phyloP scores from a whole-genome alignment of 768 basidiomycete species.

The Fomitopsis serialis region DNA sequence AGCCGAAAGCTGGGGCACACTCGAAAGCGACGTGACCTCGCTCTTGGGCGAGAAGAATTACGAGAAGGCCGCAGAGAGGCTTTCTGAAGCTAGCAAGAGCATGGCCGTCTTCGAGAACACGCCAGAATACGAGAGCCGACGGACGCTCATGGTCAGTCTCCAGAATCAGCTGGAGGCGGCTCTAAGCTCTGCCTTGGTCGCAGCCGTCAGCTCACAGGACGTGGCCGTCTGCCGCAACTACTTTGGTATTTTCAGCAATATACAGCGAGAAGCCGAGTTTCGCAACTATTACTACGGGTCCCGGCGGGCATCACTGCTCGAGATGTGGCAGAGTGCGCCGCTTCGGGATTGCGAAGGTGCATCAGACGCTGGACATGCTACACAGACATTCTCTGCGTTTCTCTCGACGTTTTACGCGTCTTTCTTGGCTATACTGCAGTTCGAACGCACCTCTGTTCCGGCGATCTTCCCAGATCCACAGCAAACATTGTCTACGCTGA shows the following conservation, averaged over 20 bases:
- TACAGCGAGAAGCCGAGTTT: constrained; percentile 90
- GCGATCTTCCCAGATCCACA: constrained; percentile 87
- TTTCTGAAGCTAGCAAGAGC: constrained; percentile 83
- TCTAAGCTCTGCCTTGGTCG: constrained; percentile 84
- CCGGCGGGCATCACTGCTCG: constrained; percentile 56
- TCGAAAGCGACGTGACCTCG: constrained; percentile 87
- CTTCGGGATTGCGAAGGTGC: constrained; percentile 48
- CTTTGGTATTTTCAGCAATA: constrained; percentile 83
- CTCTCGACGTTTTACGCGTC: constrained; percentile 70
- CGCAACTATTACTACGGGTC: constrained; percentile 92
- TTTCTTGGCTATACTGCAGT: constrained; percentile 59
- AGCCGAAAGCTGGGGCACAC: constrained; percentile 94
- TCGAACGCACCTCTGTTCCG: constrained; percentile 70
- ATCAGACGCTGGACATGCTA: constrained; percentile 7
- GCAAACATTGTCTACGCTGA: constrained; percentile 70
- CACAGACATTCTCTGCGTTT: constrained; percentile 56
- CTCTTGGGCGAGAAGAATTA: constrained; percentile 78
- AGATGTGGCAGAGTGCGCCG: constrained; percentile 60
- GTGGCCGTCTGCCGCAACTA: constrained; percentile 69
- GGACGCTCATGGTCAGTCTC: constrained; percentile 82
- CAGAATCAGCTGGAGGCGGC: constrained; percentile 96
- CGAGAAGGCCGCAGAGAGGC: constrained; percentile 84
- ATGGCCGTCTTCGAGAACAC: constrained; percentile 94
- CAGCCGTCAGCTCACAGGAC: constrained; percentile 79
- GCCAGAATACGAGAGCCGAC: constrained; percentile 82